Conservation (phyloP, 257 asterid species). For the Anisodus acutangulus region DNA sequence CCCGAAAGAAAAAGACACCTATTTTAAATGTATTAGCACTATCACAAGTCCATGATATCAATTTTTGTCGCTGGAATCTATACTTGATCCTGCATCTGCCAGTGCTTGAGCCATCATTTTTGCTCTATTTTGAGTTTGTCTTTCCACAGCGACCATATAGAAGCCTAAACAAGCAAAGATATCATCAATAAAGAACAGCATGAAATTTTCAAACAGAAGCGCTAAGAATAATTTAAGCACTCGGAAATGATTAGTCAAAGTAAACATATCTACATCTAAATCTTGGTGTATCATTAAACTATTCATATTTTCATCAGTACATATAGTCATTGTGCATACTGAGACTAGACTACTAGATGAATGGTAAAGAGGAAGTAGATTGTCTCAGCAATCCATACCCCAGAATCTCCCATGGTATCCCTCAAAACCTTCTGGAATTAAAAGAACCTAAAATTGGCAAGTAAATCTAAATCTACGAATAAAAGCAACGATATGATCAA, state of each 20-base stretch:
- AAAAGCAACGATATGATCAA: background rate
- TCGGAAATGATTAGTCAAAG: background rate
- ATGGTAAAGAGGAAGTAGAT: background rate
- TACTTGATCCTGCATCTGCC: conserved; percentile 58
- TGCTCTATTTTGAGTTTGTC: conserved; percentile 78
- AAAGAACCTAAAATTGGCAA: background rate
- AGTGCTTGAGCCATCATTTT: conserved; percentile 67
- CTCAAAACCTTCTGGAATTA: background rate
- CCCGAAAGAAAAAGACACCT: background rate
- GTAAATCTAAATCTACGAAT: background rate
- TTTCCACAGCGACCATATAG: conserved; percentile 88
- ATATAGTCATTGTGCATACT: background rate
- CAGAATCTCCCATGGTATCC: background rate
- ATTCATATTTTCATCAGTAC: background rate
- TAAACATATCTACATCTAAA: background rate
- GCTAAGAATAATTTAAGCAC: background rate
- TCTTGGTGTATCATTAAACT: background rate
- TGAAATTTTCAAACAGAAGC: background rate
- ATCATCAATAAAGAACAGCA: background rate
- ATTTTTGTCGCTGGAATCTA: conserved; percentile 47
- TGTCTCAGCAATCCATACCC: conserved; percentile 7
- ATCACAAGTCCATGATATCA: conserved; percentile 9
- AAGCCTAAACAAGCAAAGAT: conserved; percentile 51
- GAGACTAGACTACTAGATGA: background rate
- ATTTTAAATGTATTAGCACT: background rate